Evolutionary conservation across 164 flowering plant species (phyloP), one percentile per base, ranked within the genome.

Genomic region (Pachysandra terminalis): DNA sequence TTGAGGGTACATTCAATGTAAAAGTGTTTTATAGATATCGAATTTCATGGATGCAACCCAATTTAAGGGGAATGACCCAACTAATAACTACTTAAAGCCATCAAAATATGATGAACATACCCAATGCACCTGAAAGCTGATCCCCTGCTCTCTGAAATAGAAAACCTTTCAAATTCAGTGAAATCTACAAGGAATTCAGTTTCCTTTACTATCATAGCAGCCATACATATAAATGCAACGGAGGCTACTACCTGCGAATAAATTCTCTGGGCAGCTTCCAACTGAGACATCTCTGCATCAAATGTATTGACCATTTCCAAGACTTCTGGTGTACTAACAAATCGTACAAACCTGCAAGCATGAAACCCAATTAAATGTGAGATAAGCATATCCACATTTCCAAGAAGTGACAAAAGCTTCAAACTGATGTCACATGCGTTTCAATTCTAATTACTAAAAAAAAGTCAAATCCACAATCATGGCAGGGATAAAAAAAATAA

Each of bases 231-330:
- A 15, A 64, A 45, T 21, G 16, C 52, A 45, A 66, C 19, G 56
- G 49, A 56, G 72, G 51, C n/a, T 3, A 60, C 59, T 73, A 91
- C 99, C 91, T 86, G 96, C 53, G 93, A 86, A 78, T 95, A 95
- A 56, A 96, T 87, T 73, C 68, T 87, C 32, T 87, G 84, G 2
- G 99, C 97, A 19, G 88, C 82, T 81, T 96, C 99, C 74, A 96
- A 78, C 65, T 96, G 98, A 68, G 98, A 85, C 97, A 93, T 84
- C 81, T 96, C 99, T 27, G 83, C 90, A 81, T 96, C 99, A 65
- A 79, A 81, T 63, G 89, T 88, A 77, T 82, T 88, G 64, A 86
- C 97, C 74, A 86, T 65, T 57, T 93, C 98, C 82, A 92, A 61
- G 68, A 93, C 81, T 74, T 92, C 99, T 0, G 99, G 99, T 48